Evolutionary conservation across 352 stramenopile genomes (phyloP), one percentile per base, ranked within the genome.

Genomic region (Phytopythium kandeliae): DNA sequence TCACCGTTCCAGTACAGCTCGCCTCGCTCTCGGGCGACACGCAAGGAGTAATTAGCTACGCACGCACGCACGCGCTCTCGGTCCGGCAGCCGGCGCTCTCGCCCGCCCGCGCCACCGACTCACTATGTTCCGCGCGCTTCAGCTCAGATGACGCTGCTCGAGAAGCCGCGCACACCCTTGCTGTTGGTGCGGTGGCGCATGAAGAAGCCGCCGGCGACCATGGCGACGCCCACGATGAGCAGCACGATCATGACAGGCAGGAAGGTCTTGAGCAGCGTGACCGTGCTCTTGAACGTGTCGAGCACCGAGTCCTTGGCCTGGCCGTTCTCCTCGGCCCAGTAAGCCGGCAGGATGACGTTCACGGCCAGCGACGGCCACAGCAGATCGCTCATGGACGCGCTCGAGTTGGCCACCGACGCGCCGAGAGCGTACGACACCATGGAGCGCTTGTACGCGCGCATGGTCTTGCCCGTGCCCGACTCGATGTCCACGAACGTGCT

Each of bases 401-500:
- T 65, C 19, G 50, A 15, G n/a, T 72, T 64, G 22, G 60, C 48
- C n/a, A 49, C 56, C 16, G 79, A 89, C 15, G 63, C 51, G 10
- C 63, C 61, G 10, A 89, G 24, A 5, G 77, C 64, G 48, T 85
- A 86, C 42, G 73, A 82, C 33, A 77, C 65, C 65, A 72, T 56
- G 28, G 82, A 63, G 15, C 77, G 74, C 69, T 91, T 88, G 55
- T 54, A 57, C 1, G 77, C 79, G 38, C 63, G 58, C 73, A 91
- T 84, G 48, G 79, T 79, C 69, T 89, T 83, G 26, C 79, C 79
- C 17, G 74, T 84, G 21, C 67, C 72, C n/a, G 73, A 61, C 50
- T 91, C 77, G 5, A 91, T 67, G 58, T 89, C 79, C 22, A 87
- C 56, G n/a, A 70, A 71, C 28, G 75, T 91, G 41, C 66, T 49